Evolutionary conservation across 139 green algal species (phyloP), one percentile per base, ranked within the genome.

Genomic region (Chlamydomonas applanata): DNA sequence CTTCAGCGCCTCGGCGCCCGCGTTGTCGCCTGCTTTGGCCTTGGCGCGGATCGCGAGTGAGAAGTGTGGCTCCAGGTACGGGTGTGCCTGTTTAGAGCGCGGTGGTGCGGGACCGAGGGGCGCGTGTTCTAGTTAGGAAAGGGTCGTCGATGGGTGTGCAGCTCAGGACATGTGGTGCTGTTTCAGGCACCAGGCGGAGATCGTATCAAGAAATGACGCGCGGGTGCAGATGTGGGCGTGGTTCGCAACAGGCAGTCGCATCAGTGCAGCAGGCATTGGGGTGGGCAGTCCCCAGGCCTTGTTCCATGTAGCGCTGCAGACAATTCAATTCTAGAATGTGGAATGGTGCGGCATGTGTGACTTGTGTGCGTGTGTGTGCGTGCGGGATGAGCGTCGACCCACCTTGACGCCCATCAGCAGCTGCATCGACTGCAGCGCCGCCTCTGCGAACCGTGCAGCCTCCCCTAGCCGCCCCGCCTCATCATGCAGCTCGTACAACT

Each of bases 1-100:
- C 59, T 66, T 34, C 4, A 66, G 59, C 59, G 16, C 20, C 59
- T 66, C 59, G 3, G 59, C 59, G 27, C 59, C 40, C 40, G 40
- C 59, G 20, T 44, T 66, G 59, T 66, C 59, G 59, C 59, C 59
- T 22, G 59, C 59, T 25, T 66, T 66, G 59, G 59, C 59, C n/a
- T 24, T 34, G 3, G 59, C 59, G 59, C 59, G 24, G 25, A 66
- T 66, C n/a, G 59, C 59, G 20, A 66, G 25, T 24, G 3, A 5
- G n/a, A 66, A 66, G 59, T 35, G 27, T 35, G 59, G 24, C 27
- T 66, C 20, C 24, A 66, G 27, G 25, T 35, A 24, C 59, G 59
- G 59, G 59, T 66, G 59, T 4, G 29, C 59, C 59, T 66, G 59
- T 49, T n/a, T n/a, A n/a, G n/a, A n/a, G n/a, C n/a, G n/a, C n/a